Evolutionary conservation across 306 rosid species (phyloP), one percentile per base, ranked within the genome.

Genomic region (Cicer bijugum): DNA sequence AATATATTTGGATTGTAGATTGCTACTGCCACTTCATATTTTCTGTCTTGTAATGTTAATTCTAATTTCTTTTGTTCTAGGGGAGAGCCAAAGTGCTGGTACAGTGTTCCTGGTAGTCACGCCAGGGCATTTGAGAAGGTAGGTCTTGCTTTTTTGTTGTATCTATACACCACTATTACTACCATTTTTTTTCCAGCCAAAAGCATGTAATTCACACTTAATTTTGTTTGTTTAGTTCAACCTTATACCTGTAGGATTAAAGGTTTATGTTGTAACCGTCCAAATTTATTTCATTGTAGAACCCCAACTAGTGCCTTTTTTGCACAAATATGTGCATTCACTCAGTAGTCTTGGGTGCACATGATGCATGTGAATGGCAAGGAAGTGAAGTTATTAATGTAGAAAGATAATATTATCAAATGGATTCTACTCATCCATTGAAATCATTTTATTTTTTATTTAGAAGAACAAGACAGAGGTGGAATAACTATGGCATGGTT

Each of bases 41-140:
- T 47, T 58, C 6, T 19, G 73, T 6, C 56, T 44, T 61, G 38
- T 62, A 72, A 51, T 23, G 51, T 62, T 53, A 45, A 37, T 37
- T 74, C 78, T 83, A 67, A 71, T 75, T 80, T 77, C 72, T 77
- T 77, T 61, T 85, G 81, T 75, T 83, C 69, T 76, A 93, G 98
- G 98, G 98, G 98, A 77, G 98, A 94, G 87, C 91, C 98, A 75
- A 94, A 94, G 82, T 94, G 96, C 80, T 94, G 98, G 98, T 94
- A 94, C 84, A 94, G 98, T 67, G 88, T 94, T 75, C 98, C 98
- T 82, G 98, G 98, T 76, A 83, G 81, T 82, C 88, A 89, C 82
- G 96, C 97, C 37, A 52, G 50, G 80, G 90, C 96, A 57, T 94
- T 94, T 82, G 98, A 94, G 83, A 86, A 94, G 96, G 98, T 93